phyloP scores from a whole-genome alignment of 768 basidiomycete genomes.

The Sarcomyxa edulis region DNA sequence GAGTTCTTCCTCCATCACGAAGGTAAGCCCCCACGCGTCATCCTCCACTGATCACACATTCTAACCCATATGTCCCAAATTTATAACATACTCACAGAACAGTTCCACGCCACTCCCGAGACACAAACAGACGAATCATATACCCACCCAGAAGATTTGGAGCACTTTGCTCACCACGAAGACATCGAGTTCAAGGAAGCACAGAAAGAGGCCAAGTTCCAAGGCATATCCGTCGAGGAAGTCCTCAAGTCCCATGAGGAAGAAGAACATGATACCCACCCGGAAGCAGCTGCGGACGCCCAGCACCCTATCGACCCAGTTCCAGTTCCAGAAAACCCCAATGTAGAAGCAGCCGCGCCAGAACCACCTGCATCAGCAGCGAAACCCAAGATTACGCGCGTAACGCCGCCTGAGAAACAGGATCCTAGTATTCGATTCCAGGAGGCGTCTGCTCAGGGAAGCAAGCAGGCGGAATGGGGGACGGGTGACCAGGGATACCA shows the following conservation, averaged over 20 bases:
- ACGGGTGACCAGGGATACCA: constrained; percentile 66
- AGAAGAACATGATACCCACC: too few relatives aligned
- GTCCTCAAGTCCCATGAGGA: constrained; percentile 50
- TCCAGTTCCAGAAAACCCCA: constrained; percentile 14
- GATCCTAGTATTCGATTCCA: constrained; percentile 62
- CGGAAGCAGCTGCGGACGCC: constrained; percentile 15
- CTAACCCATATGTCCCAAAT: constrained; percentile 1
- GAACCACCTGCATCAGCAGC: constrained; percentile 13
- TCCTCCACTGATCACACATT: not conserved
- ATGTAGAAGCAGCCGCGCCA: constrained; percentile 17
- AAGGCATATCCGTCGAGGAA: constrained; percentile 77
- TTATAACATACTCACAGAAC: constrained; percentile 55
- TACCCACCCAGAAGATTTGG: constrained; percentile 86
- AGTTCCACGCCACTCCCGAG: constrained; percentile 93
- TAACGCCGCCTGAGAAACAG: constrained; percentile 61
- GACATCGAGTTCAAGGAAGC: constrained; percentile 80
- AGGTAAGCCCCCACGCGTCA: constrained; percentile 59
- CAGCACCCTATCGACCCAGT: constrained; percentile 22
- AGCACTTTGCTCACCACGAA: constrained; percentile 90
- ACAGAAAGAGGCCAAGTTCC: constrained; percentile 76
- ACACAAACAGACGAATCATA: constrained; percentile 97
- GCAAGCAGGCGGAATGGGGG: constrained; percentile 64
- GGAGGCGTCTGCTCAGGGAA: constrained; percentile 46
- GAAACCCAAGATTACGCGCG: constrained; percentile 50
- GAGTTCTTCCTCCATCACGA: constrained; percentile 98